These are phyloP conservation scores for Micromonas pusilla DNA, from an alignment of 139 green algal species.

Conservation along the genomic window DNA sequence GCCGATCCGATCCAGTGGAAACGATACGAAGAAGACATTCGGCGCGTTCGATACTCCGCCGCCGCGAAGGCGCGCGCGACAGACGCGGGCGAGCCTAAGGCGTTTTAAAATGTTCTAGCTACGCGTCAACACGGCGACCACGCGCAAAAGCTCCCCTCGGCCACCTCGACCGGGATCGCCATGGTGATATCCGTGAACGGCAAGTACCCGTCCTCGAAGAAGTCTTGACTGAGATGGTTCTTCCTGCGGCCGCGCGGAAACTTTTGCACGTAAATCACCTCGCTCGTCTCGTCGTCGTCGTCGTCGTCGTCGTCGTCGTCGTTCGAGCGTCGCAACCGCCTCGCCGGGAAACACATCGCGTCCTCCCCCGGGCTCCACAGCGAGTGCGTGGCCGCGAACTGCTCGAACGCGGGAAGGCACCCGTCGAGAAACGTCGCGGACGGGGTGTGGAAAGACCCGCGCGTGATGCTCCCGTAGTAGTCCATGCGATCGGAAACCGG, in stretches of 20 bases:
- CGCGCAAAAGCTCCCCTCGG: neutral
- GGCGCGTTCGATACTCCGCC: no score
- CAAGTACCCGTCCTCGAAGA: neutral
- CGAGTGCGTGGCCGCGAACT: neutral
- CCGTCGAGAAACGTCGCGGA: neutral
- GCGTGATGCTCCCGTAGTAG: neutral
- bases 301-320: no score
- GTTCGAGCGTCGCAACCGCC: neutral
- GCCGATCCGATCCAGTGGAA: no score
- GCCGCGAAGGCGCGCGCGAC: slow-evolving; percentile 1
- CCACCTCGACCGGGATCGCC: neutral
- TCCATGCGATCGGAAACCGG: no score
- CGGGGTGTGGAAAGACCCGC: neutral
- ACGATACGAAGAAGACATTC: no score
- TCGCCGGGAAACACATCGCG: neutral
- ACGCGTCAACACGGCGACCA: neutral
- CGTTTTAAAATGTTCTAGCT: neutral
- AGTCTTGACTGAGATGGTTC: no score
- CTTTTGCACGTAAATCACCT: no score
- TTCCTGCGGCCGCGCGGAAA: no score
- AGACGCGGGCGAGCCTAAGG: no score
- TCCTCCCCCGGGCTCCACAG: neutral
- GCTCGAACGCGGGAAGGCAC: neutral
- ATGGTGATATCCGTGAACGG: neutral
- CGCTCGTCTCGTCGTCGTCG: no score